Evolutionary conservation across 164 flowering plant genomes (phyloP), one percentile per base, ranked within the genome.

Genomic region (Tetracentron sinense): DNA sequence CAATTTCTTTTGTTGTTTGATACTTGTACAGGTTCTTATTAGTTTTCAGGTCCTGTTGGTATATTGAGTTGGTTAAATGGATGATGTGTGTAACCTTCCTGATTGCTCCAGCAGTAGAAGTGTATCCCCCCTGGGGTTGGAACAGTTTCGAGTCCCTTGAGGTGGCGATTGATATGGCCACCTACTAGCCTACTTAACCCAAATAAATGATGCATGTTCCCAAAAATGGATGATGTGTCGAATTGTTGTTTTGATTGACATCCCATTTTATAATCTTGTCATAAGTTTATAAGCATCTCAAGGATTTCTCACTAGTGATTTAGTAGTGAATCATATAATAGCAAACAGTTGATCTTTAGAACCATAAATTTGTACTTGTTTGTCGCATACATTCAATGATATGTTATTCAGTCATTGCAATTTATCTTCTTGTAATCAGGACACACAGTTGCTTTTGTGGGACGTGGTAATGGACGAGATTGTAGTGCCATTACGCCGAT

Each of bases 381-480:
- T 11, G 20, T 51, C 0, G n/a, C 23, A 51, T 31, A 16, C 25
- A 8, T 60, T 1, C n/a, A 0, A 19, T 15, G 5, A 17, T 16
- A 1, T 59, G 20, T 29, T 38, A 44, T 25, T n/a, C 29, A 23
- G 20, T 29, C 28, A 8, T 28, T 48, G 48, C 58, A 35, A 65
- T 51, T 29, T 51, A 12, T 20, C 55, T 35, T 14, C 29, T 59
- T 60, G 52, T 64, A 35, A 61, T 60, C 85, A 95, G 99, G 99
- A 95, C 68, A 89, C 99, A 28, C 94, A 81, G 56, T 74, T 95
- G 78, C 88, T 95, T 53, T 64, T 95, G 14, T 95, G 99, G 99
- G 99, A 92, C 79, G 73, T 95, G 42, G 87, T 81, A 72, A 82
- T 83, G 92, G 97, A 95, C 64, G 99, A 95, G 72, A 84, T 95